Conservation (phyloP, 2,329 filamentous ascomycete genomes). For the Aspergillus luchuensis region DNA sequence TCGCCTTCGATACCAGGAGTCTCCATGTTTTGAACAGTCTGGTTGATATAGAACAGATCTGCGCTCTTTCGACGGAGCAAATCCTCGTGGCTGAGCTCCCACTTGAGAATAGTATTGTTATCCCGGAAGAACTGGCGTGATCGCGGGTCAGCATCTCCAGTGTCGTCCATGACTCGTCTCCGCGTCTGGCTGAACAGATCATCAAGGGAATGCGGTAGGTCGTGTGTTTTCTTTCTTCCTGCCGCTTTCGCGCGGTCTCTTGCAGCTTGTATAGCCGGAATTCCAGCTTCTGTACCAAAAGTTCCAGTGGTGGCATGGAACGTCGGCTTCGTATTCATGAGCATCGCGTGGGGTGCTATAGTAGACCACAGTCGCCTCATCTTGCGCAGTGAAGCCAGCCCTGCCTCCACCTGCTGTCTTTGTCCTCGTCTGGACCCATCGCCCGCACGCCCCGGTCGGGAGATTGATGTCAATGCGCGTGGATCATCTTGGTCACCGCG, state of each 20-base stretch:
- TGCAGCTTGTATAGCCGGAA: constrained; percentile 19
- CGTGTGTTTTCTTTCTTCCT: neutral
- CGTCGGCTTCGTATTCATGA: constrained; percentile 42
- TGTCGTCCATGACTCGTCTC: constrained; percentile 18
- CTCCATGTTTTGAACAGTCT: constrained; percentile 38
- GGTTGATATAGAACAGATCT: constrained; percentile 41
- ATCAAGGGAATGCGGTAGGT: constrained; percentile 33
- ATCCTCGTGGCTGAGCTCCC: constrained; percentile 39
- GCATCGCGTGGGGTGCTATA: constrained; percentile 34
- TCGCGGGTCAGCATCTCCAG: constrained; percentile 26
- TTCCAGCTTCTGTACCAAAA: constrained; percentile 47
- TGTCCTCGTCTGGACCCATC: constrained; percentile 4
- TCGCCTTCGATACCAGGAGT: constrained; percentile 33
- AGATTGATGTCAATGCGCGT: constrained; percentile 30
- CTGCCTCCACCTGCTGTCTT: neutral
- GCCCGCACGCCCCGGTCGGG: constrained; percentile 21
- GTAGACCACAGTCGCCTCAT: constrained; percentile 28
- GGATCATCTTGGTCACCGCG: constrained; percentile 18
- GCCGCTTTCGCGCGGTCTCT: constrained; percentile 6
- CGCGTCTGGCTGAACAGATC: constrained; percentile 29
- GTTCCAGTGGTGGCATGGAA: constrained; percentile 48
- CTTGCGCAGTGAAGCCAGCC: constrained; percentile 10
- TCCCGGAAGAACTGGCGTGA: constrained; percentile 32
- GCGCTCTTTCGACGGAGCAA: constrained; percentile 28
- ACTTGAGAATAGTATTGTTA: constrained; percentile 37